Evolutionary conservation across 169 alveolate genomes (phyloP).

Genomic region (Cryptosporidium parvum): DNA sequence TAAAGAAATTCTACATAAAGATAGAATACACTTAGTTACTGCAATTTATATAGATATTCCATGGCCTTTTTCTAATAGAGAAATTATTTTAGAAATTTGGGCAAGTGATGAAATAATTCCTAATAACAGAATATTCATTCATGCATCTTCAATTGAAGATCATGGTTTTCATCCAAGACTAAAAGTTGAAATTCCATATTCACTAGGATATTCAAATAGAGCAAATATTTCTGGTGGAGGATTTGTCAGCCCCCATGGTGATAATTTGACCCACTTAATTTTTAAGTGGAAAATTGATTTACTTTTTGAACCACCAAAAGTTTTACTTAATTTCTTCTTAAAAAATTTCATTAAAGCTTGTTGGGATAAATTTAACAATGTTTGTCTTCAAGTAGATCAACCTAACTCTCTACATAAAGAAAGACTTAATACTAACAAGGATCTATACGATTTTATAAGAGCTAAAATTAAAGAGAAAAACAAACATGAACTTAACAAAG

Average conservation of each 20-base stretch:
- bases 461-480: constrained; percentile 15
- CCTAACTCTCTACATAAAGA: constrained; percentile 59
- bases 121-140: constrained; percentile 58
- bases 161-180: constrained; percentile 72
- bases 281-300: constrained; percentile 70
- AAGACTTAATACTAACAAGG: constrained; percentile 36
- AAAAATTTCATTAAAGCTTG: constrained; percentile 63
- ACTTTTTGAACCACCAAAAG: constrained; percentile 40
- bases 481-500: too few relatives aligned
- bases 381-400: constrained; percentile 39
- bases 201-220: constrained; percentile 28
- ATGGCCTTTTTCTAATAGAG: constrained; percentile 71
- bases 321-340: constrained; percentile 37
- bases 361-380: constrained; percentile 48
- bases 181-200: constrained; percentile 51
- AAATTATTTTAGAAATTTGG: constrained; percentile 68
- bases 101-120: constrained; percentile 61
- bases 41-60: constrained; percentile 67
- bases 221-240: constrained; percentile 70
- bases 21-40: constrained; percentile 42
- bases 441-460: constrained; percentile 39
- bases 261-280: constrained; percentile 15
- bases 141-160: constrained; percentile 67
- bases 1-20: constrained; percentile 50
- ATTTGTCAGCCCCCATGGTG: constrained; percentile 39